Base-by-base conservation (phyloP, 2,329 filamentous ascomycete species). In the Dactylonectria macrodidyma region DNA sequence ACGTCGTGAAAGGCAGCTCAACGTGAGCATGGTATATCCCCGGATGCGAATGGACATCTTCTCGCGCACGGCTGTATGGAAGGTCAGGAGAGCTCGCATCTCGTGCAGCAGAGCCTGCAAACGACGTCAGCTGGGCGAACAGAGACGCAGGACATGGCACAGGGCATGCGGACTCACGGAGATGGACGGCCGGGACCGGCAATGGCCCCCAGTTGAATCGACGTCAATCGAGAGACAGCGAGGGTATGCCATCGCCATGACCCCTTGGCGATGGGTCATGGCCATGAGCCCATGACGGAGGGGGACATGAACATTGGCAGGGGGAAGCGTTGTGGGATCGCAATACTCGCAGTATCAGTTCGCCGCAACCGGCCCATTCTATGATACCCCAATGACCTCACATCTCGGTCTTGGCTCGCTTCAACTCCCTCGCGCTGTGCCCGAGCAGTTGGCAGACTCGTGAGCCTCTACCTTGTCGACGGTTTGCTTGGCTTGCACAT, bases 321-420 rank as follows among this genome's bases (percentile, higher is more conserved):
- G 38, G 54, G 48, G 19, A 19, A 19, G 19, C 19, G 19, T 19
- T 19, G 19, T 19, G 19, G 19, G 64, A 62, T 74, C 58, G 64
- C 55, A 7, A 61, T 60, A 56, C 34, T 55, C 65, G 51, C 59
- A 38, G 54, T 19, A 34, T 38, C 60, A 33, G 47, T 24, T 54
- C 55, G 48, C 54, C 33, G 57, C 54, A 61, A 66, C 61, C 73
- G 66, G 68, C 38, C 57, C 51, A 75, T 56, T 61, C 47, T 65
- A 67, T 67, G 61, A 67, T 73, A 69, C 62, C 57, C 66, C 60
- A 71, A 75, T 75, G 73, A 75, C 72, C 72, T 75, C 72, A 71
- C 67, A 71, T 48, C 33, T 19, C 33, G 22, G 54, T 41, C 61
- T 67, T 66, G 65, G 67, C 65, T 62, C 44, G 16, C 65, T 65